phyloP scores from a whole-genome alignment of 768 basidiomycete genomes.

The Podaxis mareebaensis region DNA sequence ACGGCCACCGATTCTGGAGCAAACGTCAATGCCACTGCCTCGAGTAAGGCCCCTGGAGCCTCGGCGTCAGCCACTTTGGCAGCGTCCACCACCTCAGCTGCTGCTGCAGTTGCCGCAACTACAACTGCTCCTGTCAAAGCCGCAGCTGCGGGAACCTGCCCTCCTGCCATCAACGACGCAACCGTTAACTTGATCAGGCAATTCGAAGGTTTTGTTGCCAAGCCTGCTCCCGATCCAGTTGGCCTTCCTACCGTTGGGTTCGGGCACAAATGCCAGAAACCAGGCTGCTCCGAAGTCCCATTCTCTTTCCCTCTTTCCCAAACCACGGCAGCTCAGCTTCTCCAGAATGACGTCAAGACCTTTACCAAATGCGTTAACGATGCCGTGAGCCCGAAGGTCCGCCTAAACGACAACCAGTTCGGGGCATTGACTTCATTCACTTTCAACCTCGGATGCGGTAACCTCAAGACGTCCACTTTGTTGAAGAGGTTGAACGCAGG shows the following conservation, averaged over 20 bases:
- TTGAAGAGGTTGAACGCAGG: constrained; percentile 34
- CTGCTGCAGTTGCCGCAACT: not conserved
- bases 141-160: constrained; percentile 22
- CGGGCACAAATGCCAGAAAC: constrained; percentile 30
- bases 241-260: constrained; percentile 36
- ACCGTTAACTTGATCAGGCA: constrained; percentile 29
- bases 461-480: constrained; percentile 30
- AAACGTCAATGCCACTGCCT: too few relatives aligned
- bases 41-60: too few relatives aligned
- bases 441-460: constrained; percentile 35
- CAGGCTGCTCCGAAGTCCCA: constrained; percentile 24
- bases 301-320: constrained; percentile 32
- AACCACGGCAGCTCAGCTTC: constrained; percentile 26
- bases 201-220: constrained; percentile 33
- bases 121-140: not conserved
- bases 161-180: constrained; percentile 27
- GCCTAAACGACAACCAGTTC: constrained; percentile 38
- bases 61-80: too few relatives aligned
- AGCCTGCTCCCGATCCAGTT: constrained; percentile 33
- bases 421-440: constrained; percentile 34
- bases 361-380: constrained; percentile 32
- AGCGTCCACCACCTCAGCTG: too few relatives aligned
- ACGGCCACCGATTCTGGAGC: too few relatives aligned
- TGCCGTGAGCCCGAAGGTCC: constrained; percentile 27
- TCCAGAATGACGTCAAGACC: constrained; percentile 28